These are phyloP conservation scores for Penicillium sp. DNA, from an alignment of 2,329 filamentous ascomycete genomes.

Conservation along the genomic window DNA sequence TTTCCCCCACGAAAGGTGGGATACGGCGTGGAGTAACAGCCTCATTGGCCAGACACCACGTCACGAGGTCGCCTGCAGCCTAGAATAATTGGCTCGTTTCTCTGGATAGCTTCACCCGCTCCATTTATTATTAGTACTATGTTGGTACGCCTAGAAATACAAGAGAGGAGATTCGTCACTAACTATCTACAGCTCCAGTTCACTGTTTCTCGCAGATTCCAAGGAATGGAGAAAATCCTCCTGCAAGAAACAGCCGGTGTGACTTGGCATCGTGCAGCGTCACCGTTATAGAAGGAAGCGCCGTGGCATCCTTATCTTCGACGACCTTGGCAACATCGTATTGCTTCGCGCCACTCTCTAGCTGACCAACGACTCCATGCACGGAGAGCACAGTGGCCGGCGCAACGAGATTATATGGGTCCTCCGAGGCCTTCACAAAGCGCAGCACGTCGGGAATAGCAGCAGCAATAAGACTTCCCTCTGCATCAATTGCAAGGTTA, in stretches of 20 bases:
- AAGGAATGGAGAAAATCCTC: conserved; percentile 22
- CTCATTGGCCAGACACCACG: no score
- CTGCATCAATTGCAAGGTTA: conserved; percentile 33
- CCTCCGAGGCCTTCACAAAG: conserved; percentile 19
- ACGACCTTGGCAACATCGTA: conserved; percentile 13
- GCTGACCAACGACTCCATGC: conserved; percentile 15
- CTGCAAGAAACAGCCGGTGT: conserved; percentile 16
- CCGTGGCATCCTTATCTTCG: conserved; percentile 31
- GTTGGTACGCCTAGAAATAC: background rate
- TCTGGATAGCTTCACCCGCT: no score
- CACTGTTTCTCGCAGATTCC: conserved; percentile 17
- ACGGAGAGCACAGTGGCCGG: background rate
- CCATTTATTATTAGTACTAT: background rate
- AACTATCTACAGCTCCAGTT: background rate
- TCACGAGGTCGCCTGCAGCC: no score
- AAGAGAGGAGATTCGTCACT: background rate
- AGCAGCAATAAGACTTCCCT: conserved; percentile 33
- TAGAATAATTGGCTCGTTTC: no score
- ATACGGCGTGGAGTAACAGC: no score
- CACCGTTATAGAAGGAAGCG: conserved; percentile 14
- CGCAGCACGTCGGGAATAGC: conserved; percentile 26
- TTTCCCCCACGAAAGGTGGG: no score
- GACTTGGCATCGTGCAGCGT: conserved; percentile 18
- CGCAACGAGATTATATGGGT: conserved; percentile 21
- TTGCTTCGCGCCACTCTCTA: conserved; percentile 18